Evolutionary conservation across 768 basidiomycete species (phyloP).

Genomic region (Thelephora ganbajun): DNA sequence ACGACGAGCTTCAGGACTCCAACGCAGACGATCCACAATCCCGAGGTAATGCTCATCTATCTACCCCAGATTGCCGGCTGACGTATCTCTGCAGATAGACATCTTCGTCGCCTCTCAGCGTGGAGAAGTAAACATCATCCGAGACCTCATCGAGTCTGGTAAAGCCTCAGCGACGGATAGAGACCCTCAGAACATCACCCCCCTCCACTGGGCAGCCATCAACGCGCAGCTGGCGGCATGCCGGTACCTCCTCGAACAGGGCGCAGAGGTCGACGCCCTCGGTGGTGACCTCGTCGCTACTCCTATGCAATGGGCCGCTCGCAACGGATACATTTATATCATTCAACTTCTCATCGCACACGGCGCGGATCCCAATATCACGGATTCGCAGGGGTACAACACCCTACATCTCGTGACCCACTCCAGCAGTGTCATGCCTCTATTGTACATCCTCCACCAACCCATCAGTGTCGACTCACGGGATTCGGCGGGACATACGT

Average conservation of each 20-base stretch:
- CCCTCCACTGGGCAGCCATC: constrained; percentile 97
- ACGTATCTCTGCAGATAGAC: constrained; percentile 26
- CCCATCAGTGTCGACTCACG: constrained; percentile 84
- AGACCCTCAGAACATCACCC: constrained; percentile 86
- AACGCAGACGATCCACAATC: background rate
- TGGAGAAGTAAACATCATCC: constrained; percentile 59
- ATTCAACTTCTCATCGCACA: constrained; percentile 84
- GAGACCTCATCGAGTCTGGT: constrained; percentile 56
- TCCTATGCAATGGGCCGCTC: constrained; percentile 95
- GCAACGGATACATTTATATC: constrained; percentile 92
- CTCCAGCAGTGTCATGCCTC: constrained; percentile 86
- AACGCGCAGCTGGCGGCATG: constrained; percentile 89
- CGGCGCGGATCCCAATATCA: constrained; percentile 84
- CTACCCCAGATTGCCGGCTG: background rate
- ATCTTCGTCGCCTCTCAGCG: constrained; percentile 83
- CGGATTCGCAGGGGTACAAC: constrained; percentile 93
- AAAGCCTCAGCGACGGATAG: constrained; percentile 60
- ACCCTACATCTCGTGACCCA: constrained; percentile 91
- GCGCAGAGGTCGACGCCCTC: constrained; percentile 86
- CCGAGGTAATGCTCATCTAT: background rate
- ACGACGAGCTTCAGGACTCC: constrained; percentile 18
- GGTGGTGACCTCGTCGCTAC: constrained; percentile 93
- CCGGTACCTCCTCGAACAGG: constrained; percentile 77
- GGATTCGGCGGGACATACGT: constrained; percentile 86
- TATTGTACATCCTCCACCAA: constrained; percentile 85